Conservation (phyloP, 2,329 filamentous ascomycete species). For the Lachnellula suecica region DNA sequence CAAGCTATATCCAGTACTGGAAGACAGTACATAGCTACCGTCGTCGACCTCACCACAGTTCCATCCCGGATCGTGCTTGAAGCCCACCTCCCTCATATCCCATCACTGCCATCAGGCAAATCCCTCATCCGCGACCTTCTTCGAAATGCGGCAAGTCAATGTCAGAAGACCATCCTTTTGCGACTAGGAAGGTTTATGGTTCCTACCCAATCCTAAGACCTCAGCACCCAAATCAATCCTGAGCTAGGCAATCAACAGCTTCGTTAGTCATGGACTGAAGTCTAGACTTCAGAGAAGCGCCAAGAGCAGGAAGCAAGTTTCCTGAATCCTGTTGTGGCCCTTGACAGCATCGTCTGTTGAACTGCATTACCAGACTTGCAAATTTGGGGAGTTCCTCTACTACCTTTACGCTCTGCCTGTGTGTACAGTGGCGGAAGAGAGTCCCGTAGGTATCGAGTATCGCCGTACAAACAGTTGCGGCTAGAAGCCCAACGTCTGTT, state of each 20-base stretch:
- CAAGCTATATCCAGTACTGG: too few relatives aligned
- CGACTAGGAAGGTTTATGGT: slow-evolving; percentile 15
- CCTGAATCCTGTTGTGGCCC: neutral
- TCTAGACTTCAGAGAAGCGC: slow-evolving; percentile 24
- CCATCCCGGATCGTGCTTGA: too few relatives aligned
- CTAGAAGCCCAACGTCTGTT: neutral
- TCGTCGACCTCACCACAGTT: too few relatives aligned
- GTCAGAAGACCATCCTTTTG: too few relatives aligned
- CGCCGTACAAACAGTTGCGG: neutral
- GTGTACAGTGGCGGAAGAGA: neutral
- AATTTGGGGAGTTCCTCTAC: neutral
- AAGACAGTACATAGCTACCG: too few relatives aligned
- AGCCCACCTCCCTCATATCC: too few relatives aligned
- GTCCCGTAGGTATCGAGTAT: neutral
- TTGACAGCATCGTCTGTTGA: neutral
- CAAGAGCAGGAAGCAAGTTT: slow-evolving; percentile 21
- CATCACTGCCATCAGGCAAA: too few relatives aligned
- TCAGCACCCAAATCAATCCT: neutral
- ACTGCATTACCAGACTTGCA: neutral
- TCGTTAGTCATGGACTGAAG: slow-evolving; percentile 10
- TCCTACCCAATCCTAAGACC: neutral
- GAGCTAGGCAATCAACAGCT: neutral
- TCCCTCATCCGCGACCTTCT: too few relatives aligned
- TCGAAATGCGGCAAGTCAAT: too few relatives aligned
- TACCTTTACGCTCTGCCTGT: neutral